A percentile compares a stretch with the other conserved stretches of the same genome.
phyloP scores from a whole-genome alignment of 495 filamentous ascomycete genomes.

The Parachaetomium inaequale region DNA sequence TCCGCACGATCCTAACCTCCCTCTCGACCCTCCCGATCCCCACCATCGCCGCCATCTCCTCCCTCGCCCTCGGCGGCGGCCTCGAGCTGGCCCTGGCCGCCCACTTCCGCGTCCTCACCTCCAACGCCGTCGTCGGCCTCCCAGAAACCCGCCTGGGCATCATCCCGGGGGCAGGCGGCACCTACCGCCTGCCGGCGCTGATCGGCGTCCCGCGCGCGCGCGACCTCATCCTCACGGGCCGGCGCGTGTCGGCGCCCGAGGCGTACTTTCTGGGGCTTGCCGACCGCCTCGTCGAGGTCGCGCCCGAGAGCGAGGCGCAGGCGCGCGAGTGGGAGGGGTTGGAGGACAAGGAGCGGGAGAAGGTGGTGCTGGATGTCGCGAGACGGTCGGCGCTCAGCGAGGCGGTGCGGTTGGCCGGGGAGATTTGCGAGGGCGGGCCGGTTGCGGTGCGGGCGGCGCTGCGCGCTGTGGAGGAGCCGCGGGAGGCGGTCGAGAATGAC shows the following conservation, averaged over 20 bases:
- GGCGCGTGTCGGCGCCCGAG: slow-evolving; percentile 72
- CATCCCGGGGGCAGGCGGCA: slow-evolving; percentile 91
- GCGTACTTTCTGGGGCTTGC: slow-evolving; percentile 80
- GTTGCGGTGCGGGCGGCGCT: slow-evolving; percentile 70
- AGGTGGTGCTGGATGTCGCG: slow-evolving; percentile 41
- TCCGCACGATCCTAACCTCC: slow-evolving; percentile 66
- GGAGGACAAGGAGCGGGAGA: slow-evolving; percentile 36
- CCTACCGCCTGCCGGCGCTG: slow-evolving; percentile 72
- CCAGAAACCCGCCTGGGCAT: slow-evolving; percentile 91
- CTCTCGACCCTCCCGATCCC: slow-evolving; percentile 75
- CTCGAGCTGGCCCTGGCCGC: slow-evolving; percentile 86
- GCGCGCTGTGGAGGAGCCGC: slow-evolving; percentile 62
- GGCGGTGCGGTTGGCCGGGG: slow-evolving; percentile 70
- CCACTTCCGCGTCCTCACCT: slow-evolving; percentile 76
- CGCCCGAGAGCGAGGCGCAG: slow-evolving; percentile 53
- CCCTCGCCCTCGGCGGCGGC: slow-evolving; percentile 82
- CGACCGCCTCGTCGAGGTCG: slow-evolving; percentile 73
- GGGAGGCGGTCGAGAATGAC: slow-evolving; percentile 66
- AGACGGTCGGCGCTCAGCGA: slow-evolving; percentile 63
- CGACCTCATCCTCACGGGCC: slow-evolving; percentile 82
- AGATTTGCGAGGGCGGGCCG: slow-evolving; percentile 85
- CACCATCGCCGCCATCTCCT: slow-evolving; percentile 79
- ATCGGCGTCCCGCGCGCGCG: slow-evolving; percentile 72
- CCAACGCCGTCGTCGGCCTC: slow-evolving; percentile 68
- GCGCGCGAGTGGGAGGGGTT: slow-evolving; percentile 35